A percentile compares a stretch with the other conserved stretches of the same genome.
Conservation (phyloP, 1,284 basidiomycete genomes). For the Crucibulum parvulum region DNA sequence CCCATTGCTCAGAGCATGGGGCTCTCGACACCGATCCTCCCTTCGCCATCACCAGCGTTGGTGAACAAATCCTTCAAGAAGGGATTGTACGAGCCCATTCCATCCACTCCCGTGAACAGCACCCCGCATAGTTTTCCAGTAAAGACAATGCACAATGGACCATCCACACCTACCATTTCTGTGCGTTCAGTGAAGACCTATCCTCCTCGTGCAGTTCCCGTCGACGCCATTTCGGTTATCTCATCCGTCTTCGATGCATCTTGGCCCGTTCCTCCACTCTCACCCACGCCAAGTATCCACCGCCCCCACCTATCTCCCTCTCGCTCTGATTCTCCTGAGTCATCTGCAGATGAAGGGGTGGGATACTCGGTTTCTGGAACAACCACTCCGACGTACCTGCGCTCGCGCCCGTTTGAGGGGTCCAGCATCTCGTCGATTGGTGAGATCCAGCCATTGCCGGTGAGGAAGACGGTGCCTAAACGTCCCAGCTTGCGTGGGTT, state of each 20-base stretch:
- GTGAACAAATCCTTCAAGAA: too few relatives aligned
- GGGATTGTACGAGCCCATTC: neutral
- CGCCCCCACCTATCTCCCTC: neutral
- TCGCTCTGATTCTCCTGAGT: neutral
- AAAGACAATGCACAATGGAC: neutral
- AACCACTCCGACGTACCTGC: neutral
- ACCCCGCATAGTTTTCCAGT: neutral
- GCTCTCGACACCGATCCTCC: constrained; percentile 24
- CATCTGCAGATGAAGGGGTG: neutral
- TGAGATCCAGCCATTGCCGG: neutral
- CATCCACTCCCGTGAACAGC: neutral
- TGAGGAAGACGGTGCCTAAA: neutral
- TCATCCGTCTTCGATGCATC: neutral
- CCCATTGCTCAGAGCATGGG: constrained; percentile 45
- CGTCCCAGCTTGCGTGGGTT: neutral
- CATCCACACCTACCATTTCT: neutral
- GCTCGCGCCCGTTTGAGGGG: neutral
- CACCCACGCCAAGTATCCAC: neutral
- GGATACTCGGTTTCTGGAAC: neutral
- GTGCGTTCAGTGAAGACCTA: too few relatives aligned
- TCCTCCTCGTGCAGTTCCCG: neutral
- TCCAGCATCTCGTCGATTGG: neutral
- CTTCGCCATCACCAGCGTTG: neutral
- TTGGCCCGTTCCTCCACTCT: neutral
- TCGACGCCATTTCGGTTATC: neutral